Evolutionary conservation across 2,329 filamentous ascomycete genomes (phyloP).

Genomic region (Tolypocladium pustulatum): DNA sequence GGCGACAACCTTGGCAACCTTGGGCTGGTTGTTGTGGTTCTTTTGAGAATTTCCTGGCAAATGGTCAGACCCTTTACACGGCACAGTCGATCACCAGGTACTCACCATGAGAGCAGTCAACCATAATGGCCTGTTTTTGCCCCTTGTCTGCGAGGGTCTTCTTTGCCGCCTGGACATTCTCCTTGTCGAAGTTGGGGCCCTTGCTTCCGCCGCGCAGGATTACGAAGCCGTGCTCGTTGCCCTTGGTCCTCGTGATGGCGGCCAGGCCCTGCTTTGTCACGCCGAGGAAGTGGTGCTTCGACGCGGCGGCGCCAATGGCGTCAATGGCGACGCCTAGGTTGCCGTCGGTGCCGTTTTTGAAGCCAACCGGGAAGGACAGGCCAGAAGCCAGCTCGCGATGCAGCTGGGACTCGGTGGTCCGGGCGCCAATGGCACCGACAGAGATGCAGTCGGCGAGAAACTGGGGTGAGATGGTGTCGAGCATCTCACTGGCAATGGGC

Average conservation of each 20-base stretch:
- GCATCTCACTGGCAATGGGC: constrained; percentile 96
- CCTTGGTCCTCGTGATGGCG: constrained; percentile 84
- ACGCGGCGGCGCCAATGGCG: constrained; percentile 76
- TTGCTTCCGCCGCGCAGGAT: constrained; percentile 86
- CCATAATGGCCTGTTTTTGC: constrained; percentile 85
- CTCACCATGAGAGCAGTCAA: constrained; percentile 93
- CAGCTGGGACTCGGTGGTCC: constrained; percentile 92
- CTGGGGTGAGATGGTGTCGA: constrained; percentile 97
- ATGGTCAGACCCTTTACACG: constrained; percentile 3
- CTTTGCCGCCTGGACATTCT: constrained; percentile 69
- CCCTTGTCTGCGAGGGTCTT: constrained; percentile 73
- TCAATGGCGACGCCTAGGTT: constrained; percentile 86
- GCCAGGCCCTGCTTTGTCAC: constrained; percentile 96
- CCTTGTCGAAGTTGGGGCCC: constrained; percentile 88
- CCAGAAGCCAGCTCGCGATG: constrained; percentile 94
- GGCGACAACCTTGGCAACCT: constrained; percentile 71
- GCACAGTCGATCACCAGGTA: constrained; percentile 1
- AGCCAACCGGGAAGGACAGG: constrained; percentile 93
- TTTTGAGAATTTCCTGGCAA: constrained; percentile 82
- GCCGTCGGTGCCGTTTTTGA: constrained; percentile 98
- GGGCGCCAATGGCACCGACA: constrained; percentile 87
- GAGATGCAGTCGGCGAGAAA: constrained; percentile 95
- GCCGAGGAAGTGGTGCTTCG: constrained; percentile 95
- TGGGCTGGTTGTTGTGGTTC: constrained; percentile 93
- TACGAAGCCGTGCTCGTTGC: constrained; percentile 96